A percentile compares a stretch with the other conserved stretches of the same genome.
Evolutionary conservation across 2,329 filamentous ascomycete genomes (phyloP).

Genomic region (Claviceps maximensis): DNA sequence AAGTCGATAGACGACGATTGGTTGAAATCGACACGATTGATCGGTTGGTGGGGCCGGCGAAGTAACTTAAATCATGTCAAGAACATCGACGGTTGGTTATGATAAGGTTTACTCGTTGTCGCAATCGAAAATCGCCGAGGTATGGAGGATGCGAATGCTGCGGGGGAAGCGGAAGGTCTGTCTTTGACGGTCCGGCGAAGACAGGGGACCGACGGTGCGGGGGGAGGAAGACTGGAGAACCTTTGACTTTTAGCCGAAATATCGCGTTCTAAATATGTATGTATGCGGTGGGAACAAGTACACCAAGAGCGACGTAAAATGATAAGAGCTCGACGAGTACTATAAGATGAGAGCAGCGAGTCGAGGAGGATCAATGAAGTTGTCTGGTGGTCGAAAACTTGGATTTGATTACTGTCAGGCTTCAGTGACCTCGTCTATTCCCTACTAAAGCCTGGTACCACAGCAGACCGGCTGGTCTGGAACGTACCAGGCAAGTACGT

Average conservation of each 20-base stretch:
- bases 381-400: neutral
- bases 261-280: neutral
- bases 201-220: neutral
- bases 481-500: too few relatives aligned
- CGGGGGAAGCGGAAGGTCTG: slow-evolving; percentile 1
- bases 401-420: neutral
- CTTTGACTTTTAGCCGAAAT: neutral
- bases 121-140: neutral
- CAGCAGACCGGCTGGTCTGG: neutral
- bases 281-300: neutral
- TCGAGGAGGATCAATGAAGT: neutral
- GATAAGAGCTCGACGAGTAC: neutral
- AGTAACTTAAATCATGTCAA: neutral
- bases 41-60: neutral
- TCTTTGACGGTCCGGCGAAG: neutral
- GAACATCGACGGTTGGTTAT: neutral
- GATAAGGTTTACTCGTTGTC: neutral
- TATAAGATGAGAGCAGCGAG: neutral
- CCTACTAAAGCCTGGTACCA: neutral
- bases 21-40: neutral
- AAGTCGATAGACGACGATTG: neutral
- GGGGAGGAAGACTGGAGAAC: neutral
- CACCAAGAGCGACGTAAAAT: neutral
- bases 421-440: neutral
- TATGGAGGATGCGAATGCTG: neutral